Base-by-base conservation (phyloP, 1,284 basidiomycete species). In the Ganoderma lucidum region DNA sequence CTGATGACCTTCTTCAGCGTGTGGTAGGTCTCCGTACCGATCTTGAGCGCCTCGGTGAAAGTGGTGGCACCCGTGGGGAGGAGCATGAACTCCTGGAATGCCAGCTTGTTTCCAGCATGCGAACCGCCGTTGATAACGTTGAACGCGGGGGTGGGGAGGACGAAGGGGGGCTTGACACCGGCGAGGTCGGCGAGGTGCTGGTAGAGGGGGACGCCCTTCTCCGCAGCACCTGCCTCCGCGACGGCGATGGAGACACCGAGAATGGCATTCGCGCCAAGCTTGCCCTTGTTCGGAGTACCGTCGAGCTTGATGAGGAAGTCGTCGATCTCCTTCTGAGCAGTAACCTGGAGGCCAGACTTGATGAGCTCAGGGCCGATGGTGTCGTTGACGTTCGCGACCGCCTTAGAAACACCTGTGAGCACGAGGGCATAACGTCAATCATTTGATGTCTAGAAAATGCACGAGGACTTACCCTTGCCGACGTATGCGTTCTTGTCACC, bases 51-150 rank as follows among this genome's bases (percentile, higher is more conserved):
- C 87, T 99, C 97, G 65, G 95, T 92, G 89, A 99, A 99, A 74
- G 88, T 90, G 66, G 86, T 79, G 66, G 96, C 96, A 71, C 96
- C 97, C 71, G 96, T 98, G 75, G 98, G 97, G 74, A 99, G 89
- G 76, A 99, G 90, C 98, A 99, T 99, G 88, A 99, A 99, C 86
- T 99, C 98, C 86, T 99, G 96, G 95, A 99, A 97, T 68, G 98
- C 96, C 74, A 99, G 94, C 83, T 97, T 96, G 90, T 99, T 99
- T 70, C 98, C 98, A 70, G 98, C 98, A 83, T 99, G 98, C 75
- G 96, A 98, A 75, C 98, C 98, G 84, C 98, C 98, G 86, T 99
- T 99, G 89, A 99, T 99, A 79, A 99, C 98, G 85, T 99, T 99
- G 90, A 98, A 96, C 70, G 95, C 92, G 66, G 96, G 98, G 81